Evolutionary conservation across 371 early-diverging fungal species (phyloP), one percentile per base, ranked within the genome.

Genomic region (Thermomucor indicae-seudaticae): DNA sequence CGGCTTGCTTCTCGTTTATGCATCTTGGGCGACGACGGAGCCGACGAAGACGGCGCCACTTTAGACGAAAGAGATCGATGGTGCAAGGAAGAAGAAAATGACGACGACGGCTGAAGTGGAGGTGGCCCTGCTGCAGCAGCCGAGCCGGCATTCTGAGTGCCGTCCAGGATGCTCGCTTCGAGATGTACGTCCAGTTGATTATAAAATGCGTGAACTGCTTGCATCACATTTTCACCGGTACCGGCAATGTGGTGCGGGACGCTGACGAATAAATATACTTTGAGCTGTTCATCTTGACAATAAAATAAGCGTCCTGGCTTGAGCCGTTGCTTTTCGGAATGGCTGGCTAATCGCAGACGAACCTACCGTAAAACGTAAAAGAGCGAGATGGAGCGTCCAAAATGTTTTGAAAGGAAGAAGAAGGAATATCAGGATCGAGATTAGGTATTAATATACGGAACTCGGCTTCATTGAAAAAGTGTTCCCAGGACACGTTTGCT

Each of bases 371-470:
- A 38, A 71, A 75, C 39, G 70, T 69, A 49, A 71, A 75, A 45
- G 58, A 49, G 43, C 75, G 69, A 27, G 57, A 57, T 32, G 54
- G 48, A 24, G 64, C 60, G 17, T 53, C 42, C 22, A 65, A 24
- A 12, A 57, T 51, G 14, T 51, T 42, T 16, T 60, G 25, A 34
- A 34, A 50, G 27, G 51, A 16, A 22, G 43, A 24, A 16, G n/a
- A 14, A 4, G 37, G 10, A 34, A 6, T 32, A 24, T 43, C 43
- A 24, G 77, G 66, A 25, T 65, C 62, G 24, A 78, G 42, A 44
- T 72, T 79, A 17, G 92, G 91, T 44, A 88, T 81, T 51, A 88
- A 55, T 46, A 90, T 77, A 44, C 80, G 76, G 53, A 83, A 73
- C 44, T 89, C 70, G 3, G 86, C 75, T 31, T 76, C 74, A 53